A percentile compares a stretch with the other conserved stretches of the same genome.
Conservation (phyloP, 1,139 yeast species). For the Nakaseomyces delphensis region DNA sequence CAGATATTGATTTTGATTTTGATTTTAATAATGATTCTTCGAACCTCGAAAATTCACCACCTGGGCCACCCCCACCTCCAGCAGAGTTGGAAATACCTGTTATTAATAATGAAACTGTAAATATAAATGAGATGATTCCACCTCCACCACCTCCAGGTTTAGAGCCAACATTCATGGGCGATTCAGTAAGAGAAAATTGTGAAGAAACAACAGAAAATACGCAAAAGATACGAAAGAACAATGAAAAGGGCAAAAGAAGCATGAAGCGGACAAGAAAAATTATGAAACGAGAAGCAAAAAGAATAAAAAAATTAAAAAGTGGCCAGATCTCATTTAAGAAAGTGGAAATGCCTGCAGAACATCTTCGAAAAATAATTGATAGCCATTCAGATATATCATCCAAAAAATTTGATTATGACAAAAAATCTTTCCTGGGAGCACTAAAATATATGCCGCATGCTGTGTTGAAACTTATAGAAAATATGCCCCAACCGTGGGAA, state of each 20-base stretch:
- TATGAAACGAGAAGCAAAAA: conserved; percentile 20
- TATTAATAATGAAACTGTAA: neutral
- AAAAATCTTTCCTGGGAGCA: conserved; percentile 82
- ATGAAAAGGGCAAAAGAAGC: neutral
- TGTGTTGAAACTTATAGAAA: conserved; percentile 74
- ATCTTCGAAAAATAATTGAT: conserved; percentile 71
- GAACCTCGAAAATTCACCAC: neutral
- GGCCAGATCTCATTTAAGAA: conserved; percentile 49
- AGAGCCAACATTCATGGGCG: neutral
- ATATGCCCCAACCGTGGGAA: conserved; percentile 99
- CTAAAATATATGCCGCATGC: conserved; percentile 96
- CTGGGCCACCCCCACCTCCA: conserved; percentile 9
- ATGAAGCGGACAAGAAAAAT: conserved; percentile 2
- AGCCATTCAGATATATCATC: conserved; percentile 85
- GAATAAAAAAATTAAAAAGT: conserved; percentile 32
- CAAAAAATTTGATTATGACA: conserved; percentile 74
- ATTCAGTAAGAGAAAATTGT: neutral
- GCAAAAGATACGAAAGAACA: conserved; percentile 1
- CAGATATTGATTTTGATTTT: conserved; percentile 13
- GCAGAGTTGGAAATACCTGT: neutral
- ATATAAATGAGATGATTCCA: neutral
- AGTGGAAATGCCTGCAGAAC: conserved; percentile 91
- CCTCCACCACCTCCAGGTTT: conserved; percentile 11
- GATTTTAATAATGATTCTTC: conserved; percentile 5
- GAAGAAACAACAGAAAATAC: conserved; percentile 6